A percentile compares a stretch with the other conserved stretches of the same genome.
These are phyloP conservation scores for Grifola frondosa DNA, from an alignment of 1,284 basidiomycete species.

Conservation along the genomic window DNA sequence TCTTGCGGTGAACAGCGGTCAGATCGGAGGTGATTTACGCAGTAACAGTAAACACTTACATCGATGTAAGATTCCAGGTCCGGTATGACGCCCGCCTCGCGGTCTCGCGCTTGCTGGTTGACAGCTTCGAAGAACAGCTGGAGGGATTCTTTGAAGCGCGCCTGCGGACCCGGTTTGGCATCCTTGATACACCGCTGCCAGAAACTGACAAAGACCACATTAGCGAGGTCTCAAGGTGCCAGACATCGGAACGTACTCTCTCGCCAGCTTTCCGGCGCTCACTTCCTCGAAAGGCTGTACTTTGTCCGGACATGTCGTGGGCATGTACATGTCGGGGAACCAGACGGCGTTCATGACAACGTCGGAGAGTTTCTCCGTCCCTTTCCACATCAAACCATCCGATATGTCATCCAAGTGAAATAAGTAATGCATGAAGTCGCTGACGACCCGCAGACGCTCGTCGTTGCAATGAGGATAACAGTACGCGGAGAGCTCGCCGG, in stretches of 20 bases:
- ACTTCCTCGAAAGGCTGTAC: conserved; percentile 16
- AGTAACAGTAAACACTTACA: conserved; percentile 16
- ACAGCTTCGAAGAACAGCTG: conserved; percentile 40
- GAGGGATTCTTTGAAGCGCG: conserved; percentile 38
- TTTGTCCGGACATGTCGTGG: conserved; percentile 22
- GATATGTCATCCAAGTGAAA: conserved; percentile 42
- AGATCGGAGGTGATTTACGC: background rate
- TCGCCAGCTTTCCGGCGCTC: conserved; percentile 31
- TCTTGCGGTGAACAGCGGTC: conserved; percentile 6
- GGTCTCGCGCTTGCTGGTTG: conserved; percentile 34
- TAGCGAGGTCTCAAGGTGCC: background rate
- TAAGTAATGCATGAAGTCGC: conserved; percentile 40
- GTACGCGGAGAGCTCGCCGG: conserved; percentile 64
- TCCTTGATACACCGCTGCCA: conserved; percentile 37
- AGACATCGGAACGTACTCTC: conserved; percentile 27
- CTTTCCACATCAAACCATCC: conserved; percentile 34
- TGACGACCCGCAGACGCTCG: conserved; percentile 58
- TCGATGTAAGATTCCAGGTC: conserved; percentile 42
- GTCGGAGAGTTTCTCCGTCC: conserved; percentile 33
- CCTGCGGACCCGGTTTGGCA: conserved; percentile 29
- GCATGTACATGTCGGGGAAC: conserved; percentile 34
- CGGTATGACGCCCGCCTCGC: conserved; percentile 31
- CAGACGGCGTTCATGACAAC: conserved; percentile 40
- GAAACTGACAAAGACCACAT: conserved; percentile 20
- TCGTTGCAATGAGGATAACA: conserved; percentile 57